Percentiles rank a stretch among this genome's conserved stretches.
These are phyloP conservation scores for Leishmania amazonensis DNA, from an alignment of 208 protist genomes.

Conservation along the genomic window DNA sequence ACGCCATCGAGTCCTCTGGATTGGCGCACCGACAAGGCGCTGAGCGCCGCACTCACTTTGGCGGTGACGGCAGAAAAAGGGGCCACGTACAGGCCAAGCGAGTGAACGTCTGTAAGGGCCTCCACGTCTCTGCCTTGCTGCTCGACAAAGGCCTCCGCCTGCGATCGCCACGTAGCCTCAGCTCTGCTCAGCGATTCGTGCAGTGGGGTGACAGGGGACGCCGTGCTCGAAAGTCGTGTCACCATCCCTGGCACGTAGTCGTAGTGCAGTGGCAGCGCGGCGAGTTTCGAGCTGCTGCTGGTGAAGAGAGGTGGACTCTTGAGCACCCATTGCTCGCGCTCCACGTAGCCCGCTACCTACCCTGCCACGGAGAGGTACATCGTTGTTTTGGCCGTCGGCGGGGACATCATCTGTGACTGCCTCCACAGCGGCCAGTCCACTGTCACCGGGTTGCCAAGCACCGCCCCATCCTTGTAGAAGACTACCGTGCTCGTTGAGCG, in stretches of 20 bases:
- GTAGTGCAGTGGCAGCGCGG: slow-evolving; percentile 19
- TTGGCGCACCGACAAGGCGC: not conserved
- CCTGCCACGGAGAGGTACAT: slow-evolving; percentile 16
- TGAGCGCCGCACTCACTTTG: slow-evolving; percentile 19
- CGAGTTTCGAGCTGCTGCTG: not conserved
- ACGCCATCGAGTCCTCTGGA: slow-evolving; percentile 23
- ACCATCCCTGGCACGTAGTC: slow-evolving; percentile 35
- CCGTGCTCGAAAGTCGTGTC: slow-evolving; percentile 8
- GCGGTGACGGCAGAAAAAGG: slow-evolving; percentile 6
- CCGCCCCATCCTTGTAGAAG: slow-evolving; percentile 10
- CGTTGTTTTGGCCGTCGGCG: not conserved
- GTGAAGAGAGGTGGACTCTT: not conserved
- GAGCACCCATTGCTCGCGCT: slow-evolving; percentile 19
- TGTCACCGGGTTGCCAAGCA: slow-evolving; percentile 10
- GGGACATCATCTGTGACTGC: not conserved
- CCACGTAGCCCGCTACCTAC: slow-evolving; percentile 19
- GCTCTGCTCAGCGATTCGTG: slow-evolving; percentile 10
- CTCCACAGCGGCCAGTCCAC: slow-evolving; percentile 28
- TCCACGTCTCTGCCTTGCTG: slow-evolving; percentile 10
- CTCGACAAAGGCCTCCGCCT: not conserved
- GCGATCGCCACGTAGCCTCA: slow-evolving; percentile 13
- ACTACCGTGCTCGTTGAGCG: slow-evolving; percentile 26
- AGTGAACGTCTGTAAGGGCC: not conserved
- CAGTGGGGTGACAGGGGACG: slow-evolving; percentile 3
- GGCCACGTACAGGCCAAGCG: slow-evolving; percentile 1